These are phyloP conservation scores for Euphorbia pulcherrima DNA, from an alignment of 345 rosid genomes.

Conservation along the genomic window DNA sequence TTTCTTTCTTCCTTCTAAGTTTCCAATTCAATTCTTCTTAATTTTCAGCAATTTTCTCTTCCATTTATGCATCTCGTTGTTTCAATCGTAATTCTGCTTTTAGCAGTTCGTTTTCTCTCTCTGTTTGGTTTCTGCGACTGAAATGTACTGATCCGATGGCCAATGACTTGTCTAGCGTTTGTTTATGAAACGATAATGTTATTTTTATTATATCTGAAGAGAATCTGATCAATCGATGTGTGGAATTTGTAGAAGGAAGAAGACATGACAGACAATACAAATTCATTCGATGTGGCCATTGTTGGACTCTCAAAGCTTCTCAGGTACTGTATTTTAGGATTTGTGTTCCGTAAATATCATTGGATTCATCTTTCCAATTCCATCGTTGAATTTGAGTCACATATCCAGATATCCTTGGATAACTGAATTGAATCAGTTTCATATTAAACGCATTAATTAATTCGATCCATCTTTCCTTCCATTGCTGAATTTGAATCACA, in stretches of 20 bases:
- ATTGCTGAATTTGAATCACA: neutral
- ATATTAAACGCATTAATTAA: too few relatives aligned
- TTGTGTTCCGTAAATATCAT: too few relatives aligned
- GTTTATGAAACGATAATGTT: neutral
- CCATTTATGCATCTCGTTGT: neutral
- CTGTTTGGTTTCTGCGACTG: neutral
- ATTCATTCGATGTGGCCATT: conserved; percentile 70
- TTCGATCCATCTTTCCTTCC: neutral
- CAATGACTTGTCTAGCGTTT: neutral
- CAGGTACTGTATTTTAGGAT: conserved; percentile 48
- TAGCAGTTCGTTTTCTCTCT: too few relatives aligned
- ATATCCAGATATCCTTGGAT: too few relatives aligned
- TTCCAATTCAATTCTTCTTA: neutral
- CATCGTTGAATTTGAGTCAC: too few relatives aligned
- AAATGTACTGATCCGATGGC: neutral
- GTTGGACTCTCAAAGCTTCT: conserved; percentile 72
- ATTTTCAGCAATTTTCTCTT: neutral
- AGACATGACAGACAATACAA: conserved; percentile 60
- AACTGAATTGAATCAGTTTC: too few relatives aligned
- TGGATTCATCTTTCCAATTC: too few relatives aligned
- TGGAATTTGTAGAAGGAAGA: conserved; percentile 16
- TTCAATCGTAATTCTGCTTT: neutral
- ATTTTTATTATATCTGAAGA: neutral
- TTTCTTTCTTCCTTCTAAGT: neutral
- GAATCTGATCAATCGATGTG: neutral